A percentile compares a stretch with the other conserved stretches of the same genome.
Evolutionary conservation across 2,329 filamentous ascomycete genomes (phyloP).

Genomic region (Emericellopsis cladophorae): DNA sequence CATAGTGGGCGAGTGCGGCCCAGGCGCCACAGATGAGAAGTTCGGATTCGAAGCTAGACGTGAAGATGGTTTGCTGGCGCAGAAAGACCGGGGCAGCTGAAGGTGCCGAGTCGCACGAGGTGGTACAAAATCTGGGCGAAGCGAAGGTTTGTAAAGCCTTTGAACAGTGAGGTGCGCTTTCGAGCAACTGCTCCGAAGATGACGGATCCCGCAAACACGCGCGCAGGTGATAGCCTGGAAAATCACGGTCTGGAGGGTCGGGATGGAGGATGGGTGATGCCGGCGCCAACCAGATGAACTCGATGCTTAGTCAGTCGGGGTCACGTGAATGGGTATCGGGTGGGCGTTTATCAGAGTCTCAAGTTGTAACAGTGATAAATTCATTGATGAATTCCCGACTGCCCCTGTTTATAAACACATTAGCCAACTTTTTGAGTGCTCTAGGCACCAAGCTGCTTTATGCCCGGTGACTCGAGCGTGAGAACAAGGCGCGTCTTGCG

Average conservation of each 20-base stretch:
- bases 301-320: constrained; percentile 14
- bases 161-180: too few relatives aligned
- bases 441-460: constrained; percentile 2
- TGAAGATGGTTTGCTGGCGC: too few relatives aligned
- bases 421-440: neutral
- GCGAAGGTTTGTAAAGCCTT: too few relatives aligned
- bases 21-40: too few relatives aligned
- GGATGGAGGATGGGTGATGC: neutral
- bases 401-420: neutral
- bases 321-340: constrained; percentile 13
- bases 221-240: too few relatives aligned
- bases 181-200: too few relatives aligned
- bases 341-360: neutral
- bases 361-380: constrained; percentile 1
- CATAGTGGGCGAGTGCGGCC: constrained; percentile 19
- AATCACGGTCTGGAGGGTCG: neutral
- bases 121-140: too few relatives aligned
- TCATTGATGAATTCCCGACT: neutral
- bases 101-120: too few relatives aligned
- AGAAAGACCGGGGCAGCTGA: too few relatives aligned
- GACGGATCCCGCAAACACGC: too few relatives aligned
- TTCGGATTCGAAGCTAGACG: too few relatives aligned
- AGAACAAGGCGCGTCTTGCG: too few relatives aligned
- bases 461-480: neutral
- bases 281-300: constrained; percentile 8